Evolutionary conservation across 139 green algal species (phyloP).

Genomic region (Chlorella sp.): DNA sequence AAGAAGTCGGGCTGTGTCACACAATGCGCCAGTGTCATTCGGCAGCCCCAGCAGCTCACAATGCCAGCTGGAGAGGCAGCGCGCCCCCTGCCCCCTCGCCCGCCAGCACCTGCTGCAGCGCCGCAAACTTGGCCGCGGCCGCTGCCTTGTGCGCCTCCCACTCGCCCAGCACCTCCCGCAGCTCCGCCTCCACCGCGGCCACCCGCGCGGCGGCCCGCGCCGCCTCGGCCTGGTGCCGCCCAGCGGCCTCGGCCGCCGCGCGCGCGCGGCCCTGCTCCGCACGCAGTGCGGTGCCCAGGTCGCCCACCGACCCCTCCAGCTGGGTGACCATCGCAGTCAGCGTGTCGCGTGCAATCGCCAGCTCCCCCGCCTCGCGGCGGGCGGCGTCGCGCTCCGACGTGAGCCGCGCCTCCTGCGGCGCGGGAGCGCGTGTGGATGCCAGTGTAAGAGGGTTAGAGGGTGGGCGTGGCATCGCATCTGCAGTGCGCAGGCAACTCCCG

Average conservation of each 20-base stretch:
- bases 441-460: neutral
- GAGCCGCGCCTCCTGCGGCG: slow-evolving; percentile 30
- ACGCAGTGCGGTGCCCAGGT: slow-evolving; percentile 4
- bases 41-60: too few species aligned
- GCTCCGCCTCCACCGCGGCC: slow-evolving; percentile 66
- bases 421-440: neutral
- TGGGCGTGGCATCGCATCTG: neutral
- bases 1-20: too few species aligned
- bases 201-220: slow-evolving; percentile 30
- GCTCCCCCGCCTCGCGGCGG: slow-evolving; percentile 19
- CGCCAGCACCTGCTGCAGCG: slow-evolving; percentile 55
- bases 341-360: slow-evolving; percentile 1
- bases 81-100: neutral
- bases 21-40: too few species aligned
- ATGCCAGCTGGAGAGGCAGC: neutral
- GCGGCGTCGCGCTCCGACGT: slow-evolving; percentile 29
- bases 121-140: slow-evolving; percentile 62
- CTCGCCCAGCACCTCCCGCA: slow-evolving; percentile 59
- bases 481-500: neutral
- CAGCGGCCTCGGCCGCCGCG: neutral
- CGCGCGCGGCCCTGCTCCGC: neutral
- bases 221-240: slow-evolving; percentile 31
- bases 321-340: slow-evolving; percentile 11
- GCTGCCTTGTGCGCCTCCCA: slow-evolving; percentile 64
- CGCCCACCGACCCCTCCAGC: slow-evolving; percentile 17